Evolutionary conservation across 2,329 filamentous ascomycete species (phyloP).

Genomic region (Aspergillus sp.): DNA sequence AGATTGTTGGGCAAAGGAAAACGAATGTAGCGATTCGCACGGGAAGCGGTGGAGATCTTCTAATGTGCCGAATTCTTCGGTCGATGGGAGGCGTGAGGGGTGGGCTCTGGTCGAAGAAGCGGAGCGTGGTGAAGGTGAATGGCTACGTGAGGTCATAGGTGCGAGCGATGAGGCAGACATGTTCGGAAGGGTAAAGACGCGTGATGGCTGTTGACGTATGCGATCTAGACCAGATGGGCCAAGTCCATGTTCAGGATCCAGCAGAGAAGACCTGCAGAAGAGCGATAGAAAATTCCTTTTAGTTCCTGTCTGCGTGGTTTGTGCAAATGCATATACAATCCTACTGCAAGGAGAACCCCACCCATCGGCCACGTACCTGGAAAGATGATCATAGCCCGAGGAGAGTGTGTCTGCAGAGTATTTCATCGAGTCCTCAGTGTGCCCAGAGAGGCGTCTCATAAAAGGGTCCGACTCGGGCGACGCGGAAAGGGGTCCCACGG

Average conservation of each 20-base stretch:
- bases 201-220: constrained; percentile 79
- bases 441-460: constrained; percentile 51
- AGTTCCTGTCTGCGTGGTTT: constrained; percentile 13
- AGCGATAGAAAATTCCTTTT: constrained; percentile 18
- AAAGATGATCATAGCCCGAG: constrained; percentile 68
- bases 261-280: constrained; percentile 69
- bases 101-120: constrained; percentile 58
- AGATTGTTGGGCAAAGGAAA: constrained; percentile 94
- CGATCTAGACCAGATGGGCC: constrained; percentile 84
- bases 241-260: constrained; percentile 86
- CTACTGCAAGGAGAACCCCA: constrained; percentile 21
- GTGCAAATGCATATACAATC: constrained; percentile 1
- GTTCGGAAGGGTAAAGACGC: constrained; percentile 65
- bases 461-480: constrained; percentile 37
- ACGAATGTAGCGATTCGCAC: constrained; percentile 93
- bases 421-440: constrained; percentile 63
- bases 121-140: constrained; percentile 70
- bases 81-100: constrained; percentile 59
- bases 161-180: constrained; percentile 64
- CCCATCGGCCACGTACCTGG: constrained; percentile 62
- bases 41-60: constrained; percentile 93
- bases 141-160: constrained; percentile 61
- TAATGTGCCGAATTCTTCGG: constrained; percentile 67
- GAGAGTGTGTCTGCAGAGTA: constrained; percentile 76
- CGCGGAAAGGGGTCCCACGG: constrained; percentile 37